A percentile compares a stretch with the other conserved stretches of the same genome.
These are phyloP conservation scores for Gonapodya sp. DNA, from an alignment of 192 early-diverging fungal genomes.

Conservation along the genomic window DNA sequence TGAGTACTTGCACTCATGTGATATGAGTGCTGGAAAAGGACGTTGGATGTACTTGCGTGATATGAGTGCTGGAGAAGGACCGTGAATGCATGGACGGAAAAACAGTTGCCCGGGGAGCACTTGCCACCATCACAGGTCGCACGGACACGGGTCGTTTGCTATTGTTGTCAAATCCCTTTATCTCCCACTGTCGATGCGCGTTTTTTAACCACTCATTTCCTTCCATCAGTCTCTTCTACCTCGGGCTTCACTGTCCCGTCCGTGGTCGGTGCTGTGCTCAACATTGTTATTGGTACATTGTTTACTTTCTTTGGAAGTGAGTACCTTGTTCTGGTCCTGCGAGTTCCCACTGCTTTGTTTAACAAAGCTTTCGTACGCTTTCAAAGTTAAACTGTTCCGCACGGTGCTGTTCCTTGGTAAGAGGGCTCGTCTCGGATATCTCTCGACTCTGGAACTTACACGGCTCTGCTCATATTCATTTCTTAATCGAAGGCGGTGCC, in stretches of 20 bases:
- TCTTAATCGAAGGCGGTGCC: not conserved
- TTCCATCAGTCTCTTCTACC: not conserved
- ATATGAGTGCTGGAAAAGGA: not conserved
- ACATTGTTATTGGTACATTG: not conserved
- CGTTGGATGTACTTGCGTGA: not conserved
- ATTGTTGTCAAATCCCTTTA: not conserved
- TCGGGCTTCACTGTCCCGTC: not conserved
- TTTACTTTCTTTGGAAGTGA: not conserved
- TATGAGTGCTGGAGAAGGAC: not conserved
- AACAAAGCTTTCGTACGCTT: too few species aligned
- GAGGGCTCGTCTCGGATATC: not conserved
- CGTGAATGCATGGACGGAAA: not conserved
- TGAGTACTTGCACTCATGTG: not conserved
- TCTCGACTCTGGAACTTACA: not conserved
- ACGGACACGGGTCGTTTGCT: too few species aligned
- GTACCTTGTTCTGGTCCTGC: not conserved
- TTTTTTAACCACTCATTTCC: not conserved
- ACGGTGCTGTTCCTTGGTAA: not conserved
- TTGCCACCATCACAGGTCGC: too few species aligned
- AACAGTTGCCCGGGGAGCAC: too few species aligned
- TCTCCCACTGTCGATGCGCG: not conserved
- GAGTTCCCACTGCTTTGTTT: not conserved
- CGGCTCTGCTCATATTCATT: not conserved
- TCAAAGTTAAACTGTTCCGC: not conserved
- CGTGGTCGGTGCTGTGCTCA: not conserved